These are phyloP conservation scores for Venturia effusa DNA, from an alignment of 2,329 filamentous ascomycete species.

Conservation along the genomic window DNA sequence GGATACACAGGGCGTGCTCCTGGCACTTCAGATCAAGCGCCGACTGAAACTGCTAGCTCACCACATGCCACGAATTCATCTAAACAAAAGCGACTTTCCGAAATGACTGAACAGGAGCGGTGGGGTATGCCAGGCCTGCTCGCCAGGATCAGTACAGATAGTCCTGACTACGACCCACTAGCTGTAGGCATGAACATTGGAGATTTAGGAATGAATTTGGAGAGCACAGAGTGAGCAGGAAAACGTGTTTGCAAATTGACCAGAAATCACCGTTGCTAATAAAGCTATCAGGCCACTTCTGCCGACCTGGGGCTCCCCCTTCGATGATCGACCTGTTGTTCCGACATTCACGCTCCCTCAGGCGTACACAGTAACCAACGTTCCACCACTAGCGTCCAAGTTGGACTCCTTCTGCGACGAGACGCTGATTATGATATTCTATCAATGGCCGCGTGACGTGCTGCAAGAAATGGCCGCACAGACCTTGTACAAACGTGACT, in stretches of 20 bases:
- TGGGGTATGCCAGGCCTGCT: slow-evolving; percentile 51
- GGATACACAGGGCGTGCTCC: slow-evolving; percentile 8
- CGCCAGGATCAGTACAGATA: slow-evolving; percentile 45
- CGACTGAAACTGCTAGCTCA: slow-evolving; percentile 17
- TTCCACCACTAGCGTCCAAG: slow-evolving; percentile 48
- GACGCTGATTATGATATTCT: slow-evolving; percentile 60
- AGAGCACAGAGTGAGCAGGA: slow-evolving; percentile 45
- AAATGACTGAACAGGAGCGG: slow-evolving; percentile 50
- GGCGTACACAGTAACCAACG: slow-evolving; percentile 56
- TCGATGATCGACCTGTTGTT: slow-evolving; percentile 49
- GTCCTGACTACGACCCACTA: slow-evolving; percentile 37
- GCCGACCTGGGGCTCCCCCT: slow-evolving; percentile 39
- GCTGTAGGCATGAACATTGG: slow-evolving; percentile 55
- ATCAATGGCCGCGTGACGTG: slow-evolving; percentile 54
- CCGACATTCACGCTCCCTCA: slow-evolving; percentile 52
- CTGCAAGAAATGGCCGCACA: slow-evolving; percentile 55
- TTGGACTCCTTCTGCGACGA: slow-evolving; percentile 51
- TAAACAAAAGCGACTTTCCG: slow-evolving; percentile 34
- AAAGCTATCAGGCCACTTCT: background rate
- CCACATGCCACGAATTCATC: slow-evolving; percentile 15
- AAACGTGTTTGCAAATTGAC: background rate
- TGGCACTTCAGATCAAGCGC: slow-evolving; percentile 23
- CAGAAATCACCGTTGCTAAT: background rate
- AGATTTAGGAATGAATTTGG: slow-evolving; percentile 52
- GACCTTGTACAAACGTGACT: slow-evolving; percentile 44